phyloP scores from a whole-genome alignment of 768 basidiomycete genomes.

The Hygrophorus pudorinus region DNA sequence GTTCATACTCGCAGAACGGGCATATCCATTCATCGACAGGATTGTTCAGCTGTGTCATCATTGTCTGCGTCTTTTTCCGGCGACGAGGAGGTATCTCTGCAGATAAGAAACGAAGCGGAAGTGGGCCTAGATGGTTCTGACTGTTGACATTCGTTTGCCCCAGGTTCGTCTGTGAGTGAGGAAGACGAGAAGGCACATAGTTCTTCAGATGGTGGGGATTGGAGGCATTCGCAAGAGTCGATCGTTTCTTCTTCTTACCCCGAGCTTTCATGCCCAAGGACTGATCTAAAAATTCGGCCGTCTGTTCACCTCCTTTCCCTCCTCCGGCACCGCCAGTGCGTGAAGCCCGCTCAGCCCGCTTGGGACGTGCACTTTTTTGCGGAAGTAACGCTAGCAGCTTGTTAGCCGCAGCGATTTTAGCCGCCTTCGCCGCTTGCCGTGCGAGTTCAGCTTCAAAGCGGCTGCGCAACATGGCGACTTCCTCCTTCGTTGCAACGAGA shows the following conservation, averaged over 20 bases:
- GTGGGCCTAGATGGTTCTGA: conserved; percentile 46
- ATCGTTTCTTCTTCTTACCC: conserved; percentile 89
- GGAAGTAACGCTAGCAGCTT: conserved; percentile 18
- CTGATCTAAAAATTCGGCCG: conserved; percentile 29
- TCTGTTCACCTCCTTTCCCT: conserved; percentile 22
- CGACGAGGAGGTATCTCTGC: conserved; percentile 52
- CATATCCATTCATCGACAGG: conserved; percentile 90
- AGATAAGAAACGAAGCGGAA: conserved; percentile 55
- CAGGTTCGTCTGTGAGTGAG: conserved; percentile 32
- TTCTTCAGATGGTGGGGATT: conserved; percentile 95
- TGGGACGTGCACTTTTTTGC: conserved; percentile 20
- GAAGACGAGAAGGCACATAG: conserved; percentile 81
- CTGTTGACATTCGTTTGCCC: conserved; percentile 28
- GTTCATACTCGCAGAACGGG: conserved; percentile 83
- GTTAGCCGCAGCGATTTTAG: conserved; percentile 37
- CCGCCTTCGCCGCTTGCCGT: conserved; percentile 55
- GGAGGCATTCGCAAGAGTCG: conserved; percentile 82
- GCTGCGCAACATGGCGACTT: conserved; percentile 53
- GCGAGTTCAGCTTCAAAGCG: conserved; percentile 69
- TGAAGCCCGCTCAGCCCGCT: conserved; percentile 27
- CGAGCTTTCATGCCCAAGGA: conserved; percentile 22
- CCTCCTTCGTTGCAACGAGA: conserved; percentile 55
- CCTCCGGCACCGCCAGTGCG: conserved; percentile 13
- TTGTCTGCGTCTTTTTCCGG: conserved; percentile 12
- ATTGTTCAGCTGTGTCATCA: conserved; percentile 29